Evolutionary conservation across 805 yeast species (phyloP).

Genomic region (Candida ponderosae): DNA sequence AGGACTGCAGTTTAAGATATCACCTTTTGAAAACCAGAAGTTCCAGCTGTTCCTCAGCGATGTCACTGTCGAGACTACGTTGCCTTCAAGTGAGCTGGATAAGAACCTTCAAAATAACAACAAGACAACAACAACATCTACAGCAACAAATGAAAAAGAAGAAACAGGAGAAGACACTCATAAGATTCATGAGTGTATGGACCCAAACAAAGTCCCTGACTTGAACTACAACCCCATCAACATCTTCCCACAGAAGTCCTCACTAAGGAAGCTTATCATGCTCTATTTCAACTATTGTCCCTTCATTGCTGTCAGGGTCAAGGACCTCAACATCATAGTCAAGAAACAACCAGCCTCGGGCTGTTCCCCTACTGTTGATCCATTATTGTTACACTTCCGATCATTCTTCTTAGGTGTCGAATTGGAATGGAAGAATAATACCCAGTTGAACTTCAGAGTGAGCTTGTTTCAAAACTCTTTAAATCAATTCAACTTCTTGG

Average conservation of each 20-base stretch:
- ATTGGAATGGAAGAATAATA: conserved; percentile 1
- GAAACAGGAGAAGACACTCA: too few relatives aligned
- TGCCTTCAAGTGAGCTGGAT: too few relatives aligned
- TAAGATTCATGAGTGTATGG: too few relatives aligned
- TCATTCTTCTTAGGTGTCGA: not conserved
- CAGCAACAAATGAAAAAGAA: not conserved
- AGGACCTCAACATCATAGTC: conserved; percentile 6
- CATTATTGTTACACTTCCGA: conserved; percentile 1
- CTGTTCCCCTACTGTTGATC: conserved; percentile 7
- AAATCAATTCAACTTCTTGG: conserved; percentile 12
- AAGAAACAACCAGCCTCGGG: conserved; percentile 8
- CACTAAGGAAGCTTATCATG: conserved; percentile 4
- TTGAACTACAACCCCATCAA: conserved; percentile 10
- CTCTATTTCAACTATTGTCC: conserved; percentile 15
- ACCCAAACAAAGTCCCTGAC: too few relatives aligned
- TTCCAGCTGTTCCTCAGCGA: conserved; percentile 14
- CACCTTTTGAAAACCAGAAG: conserved; percentile 9
- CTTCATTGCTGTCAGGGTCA: conserved; percentile 14
- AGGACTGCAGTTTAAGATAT: conserved; percentile 8
- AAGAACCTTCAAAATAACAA: too few relatives aligned
- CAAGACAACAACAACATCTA: too few relatives aligned
- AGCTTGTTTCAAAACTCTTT: conserved; percentile 12
- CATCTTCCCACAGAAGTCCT: conserved; percentile 6
- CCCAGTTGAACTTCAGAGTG: conserved; percentile 3
- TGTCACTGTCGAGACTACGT: conserved; percentile 3